Evolutionary conservation across 148 eudicot species (phyloP), one percentile per base, ranked within the genome.

Genomic region (Drosera capensis): DNA sequence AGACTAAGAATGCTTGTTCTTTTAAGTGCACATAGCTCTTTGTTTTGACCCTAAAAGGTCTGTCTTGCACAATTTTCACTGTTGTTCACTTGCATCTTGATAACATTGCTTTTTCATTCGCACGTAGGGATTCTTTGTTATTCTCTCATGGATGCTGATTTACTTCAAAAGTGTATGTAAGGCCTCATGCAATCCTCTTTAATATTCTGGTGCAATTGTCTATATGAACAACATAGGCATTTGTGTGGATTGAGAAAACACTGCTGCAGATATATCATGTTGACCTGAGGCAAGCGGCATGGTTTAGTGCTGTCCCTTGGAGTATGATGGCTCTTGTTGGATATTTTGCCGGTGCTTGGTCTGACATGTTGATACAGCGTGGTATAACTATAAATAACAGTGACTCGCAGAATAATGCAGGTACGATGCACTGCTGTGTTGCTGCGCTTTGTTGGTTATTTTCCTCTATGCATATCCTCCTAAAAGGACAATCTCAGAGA

Each of bases 301-400:
- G 96, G 96, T 86, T 82, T 65, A 86, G 96, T 63, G 96, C 94
- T 62, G 82, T 82, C 67, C 96, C 96, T 0, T 86, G 96, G 96
- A 60, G 75, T 62, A 66, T 82, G 87, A 86, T 86, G 96, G 96
- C 96, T 52, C 15, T 86, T 16, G 63, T 68, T 14, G 96, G 96
- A 56, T 86, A 81, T 60, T 62, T 82, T 69, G 96, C 83, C 49
- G 96, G 96, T 43, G 73, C 80, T 50, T 68, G 66, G 68, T 82
- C 94, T 20, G 96, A 86, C 56, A 57, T 47, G 58, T 59, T 86
- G 66, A 75, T 86, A 44, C 79, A 79, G 65, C 60, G 69, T 25
- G 93, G 96, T 52, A 52, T 49, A 17, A 71, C 72, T 62, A 67
- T 82, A n/a, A n/a, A n/a, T n/a, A 60, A 82, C 96, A 59, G 60